Evolutionary conservation across 768 basidiomycete genomes (phyloP).

Genomic region (Boletus pseudopeckii): DNA sequence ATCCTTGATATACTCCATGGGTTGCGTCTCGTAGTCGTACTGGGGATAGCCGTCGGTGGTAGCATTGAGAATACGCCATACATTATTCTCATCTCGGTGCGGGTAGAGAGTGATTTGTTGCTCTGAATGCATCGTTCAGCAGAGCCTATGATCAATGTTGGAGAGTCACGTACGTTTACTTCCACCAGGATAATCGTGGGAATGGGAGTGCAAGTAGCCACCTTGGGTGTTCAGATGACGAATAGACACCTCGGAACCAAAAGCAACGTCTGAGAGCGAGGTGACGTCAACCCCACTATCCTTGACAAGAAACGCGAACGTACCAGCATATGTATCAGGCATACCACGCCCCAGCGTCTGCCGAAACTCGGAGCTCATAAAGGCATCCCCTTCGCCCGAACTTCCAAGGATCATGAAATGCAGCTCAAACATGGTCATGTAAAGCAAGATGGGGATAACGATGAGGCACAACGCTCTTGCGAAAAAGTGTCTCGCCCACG

Average conservation of each 20-base stretch:
- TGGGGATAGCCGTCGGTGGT: conserved; percentile 44
- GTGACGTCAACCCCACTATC: neutral
- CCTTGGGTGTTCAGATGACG: conserved; percentile 97
- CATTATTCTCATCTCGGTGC: conserved; percentile 95
- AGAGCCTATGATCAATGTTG: neutral
- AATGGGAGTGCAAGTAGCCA: conserved; percentile 96
- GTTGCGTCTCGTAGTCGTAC: conserved; percentile 48
- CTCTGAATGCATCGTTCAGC: conserved; percentile 46
- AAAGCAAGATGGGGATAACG: conserved; percentile 77
- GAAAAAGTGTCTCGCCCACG: conserved; percentile 81
- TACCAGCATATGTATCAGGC: conserved; percentile 90
- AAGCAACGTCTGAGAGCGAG: conserved; percentile 59
- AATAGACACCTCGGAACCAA: conserved; percentile 80
- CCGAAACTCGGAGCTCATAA: conserved; percentile 99
- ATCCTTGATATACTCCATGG: conserved; percentile 61
- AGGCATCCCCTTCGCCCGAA: conserved; percentile 96
- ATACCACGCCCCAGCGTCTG: conserved; percentile 88
- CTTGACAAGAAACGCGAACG: conserved; percentile 20
- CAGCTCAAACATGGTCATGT: conserved; percentile 95
- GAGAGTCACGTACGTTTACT: conserved; percentile 67
- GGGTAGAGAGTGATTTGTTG: conserved; percentile 99
- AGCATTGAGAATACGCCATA: conserved; percentile 83
- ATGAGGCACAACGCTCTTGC: conserved; percentile 92
- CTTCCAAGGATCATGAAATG: conserved; percentile 88
- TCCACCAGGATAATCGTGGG: conserved; percentile 85